These are phyloP conservation scores for Sutorius eximius DNA, from an alignment of 1,284 basidiomycete genomes.

Conservation along the genomic window DNA sequence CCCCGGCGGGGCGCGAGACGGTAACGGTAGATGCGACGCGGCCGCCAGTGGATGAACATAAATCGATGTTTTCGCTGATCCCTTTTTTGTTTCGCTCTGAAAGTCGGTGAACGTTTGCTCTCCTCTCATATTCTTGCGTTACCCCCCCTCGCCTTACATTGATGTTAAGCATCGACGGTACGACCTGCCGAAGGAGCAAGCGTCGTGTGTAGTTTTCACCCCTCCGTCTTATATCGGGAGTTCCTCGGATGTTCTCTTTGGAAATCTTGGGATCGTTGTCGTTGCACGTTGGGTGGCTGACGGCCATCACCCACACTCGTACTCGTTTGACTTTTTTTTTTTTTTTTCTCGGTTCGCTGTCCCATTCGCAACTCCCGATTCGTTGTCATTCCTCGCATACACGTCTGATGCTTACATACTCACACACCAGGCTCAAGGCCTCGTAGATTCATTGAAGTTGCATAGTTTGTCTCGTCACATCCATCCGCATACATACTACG, in stretches of 20 bases:
- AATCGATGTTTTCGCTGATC: slow-evolving; percentile 5
- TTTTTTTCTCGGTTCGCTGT: not conserved
- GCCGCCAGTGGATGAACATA: slow-evolving; percentile 15
- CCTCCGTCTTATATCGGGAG: slow-evolving; percentile 9
- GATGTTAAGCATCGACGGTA: slow-evolving; percentile 27
- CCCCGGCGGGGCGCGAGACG: slow-evolving; percentile 42
- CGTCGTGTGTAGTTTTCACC: slow-evolving; percentile 8
- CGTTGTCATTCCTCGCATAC: slow-evolving; percentile 16
- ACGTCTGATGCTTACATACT: slow-evolving; percentile 24
- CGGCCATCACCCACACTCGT: slow-evolving; percentile 25
- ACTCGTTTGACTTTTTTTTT: slow-evolving; percentile 12
- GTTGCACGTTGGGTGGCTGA: slow-evolving; percentile 30
- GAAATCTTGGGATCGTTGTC: slow-evolving; percentile 17
- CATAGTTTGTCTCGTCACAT: slow-evolving; percentile 21
- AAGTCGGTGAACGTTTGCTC: slow-evolving; percentile 12
- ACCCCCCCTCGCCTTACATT: slow-evolving; percentile 11
- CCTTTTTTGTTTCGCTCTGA: slow-evolving; percentile 13
- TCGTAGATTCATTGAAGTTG: slow-evolving; percentile 24
- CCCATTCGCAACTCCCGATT: slow-evolving; percentile 4
- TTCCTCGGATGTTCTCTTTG: slow-evolving; percentile 13
- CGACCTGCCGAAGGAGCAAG: slow-evolving; percentile 6
- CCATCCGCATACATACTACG: slow-evolving; percentile 24
- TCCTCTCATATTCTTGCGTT: slow-evolving; percentile 13
- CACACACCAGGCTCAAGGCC: slow-evolving; percentile 36
- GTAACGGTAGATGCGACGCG: slow-evolving; percentile 11